Evolutionary conservation across 73 alveolate genomes (phyloP).

Genomic region (Tetrahymena elliotti): DNA sequence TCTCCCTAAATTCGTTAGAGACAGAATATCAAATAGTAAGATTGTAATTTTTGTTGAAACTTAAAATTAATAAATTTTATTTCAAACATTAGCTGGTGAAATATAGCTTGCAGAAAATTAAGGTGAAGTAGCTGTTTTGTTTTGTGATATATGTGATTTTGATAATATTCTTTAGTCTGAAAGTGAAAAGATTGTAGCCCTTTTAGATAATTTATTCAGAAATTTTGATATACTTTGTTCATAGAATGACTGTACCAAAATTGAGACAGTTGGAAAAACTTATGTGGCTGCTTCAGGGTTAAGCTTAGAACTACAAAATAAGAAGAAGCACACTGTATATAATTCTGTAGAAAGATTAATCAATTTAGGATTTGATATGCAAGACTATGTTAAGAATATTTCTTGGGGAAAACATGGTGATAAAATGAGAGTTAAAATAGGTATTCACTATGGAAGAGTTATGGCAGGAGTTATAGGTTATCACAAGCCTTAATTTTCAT

Average conservation of each 20-base stretch:
- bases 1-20: conserved; percentile 26
- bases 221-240: conserved; percentile 64
- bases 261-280: conserved; percentile 81
- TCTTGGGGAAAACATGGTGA: not conserved
- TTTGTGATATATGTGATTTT: conserved; percentile 66
- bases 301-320: not conserved
- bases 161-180: conserved; percentile 36
- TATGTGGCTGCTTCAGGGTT: conserved; percentile 59
- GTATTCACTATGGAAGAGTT: conserved; percentile 92
- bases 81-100: conserved; percentile 35
- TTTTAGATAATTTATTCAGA: conserved; percentile 59
- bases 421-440: conserved; percentile 69
- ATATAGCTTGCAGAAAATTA: conserved; percentile 61
- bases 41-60: not conserved
- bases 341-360: not conserved
- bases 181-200: conserved; percentile 42
- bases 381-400: not conserved
- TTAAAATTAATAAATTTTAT: conserved; percentile 19
- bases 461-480: conserved; percentile 95
- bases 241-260: conserved; percentile 38
- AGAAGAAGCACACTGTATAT: not conserved
- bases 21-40: conserved; percentile 10
- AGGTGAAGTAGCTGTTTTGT: conserved; percentile 66
- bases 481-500: conserved; percentile 89
- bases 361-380: not conserved